Evolutionary conservation across 495 filamentous ascomycete genomes (phyloP), one percentile per base, ranked within the genome.

Genomic region (Xylaria curta): DNA sequence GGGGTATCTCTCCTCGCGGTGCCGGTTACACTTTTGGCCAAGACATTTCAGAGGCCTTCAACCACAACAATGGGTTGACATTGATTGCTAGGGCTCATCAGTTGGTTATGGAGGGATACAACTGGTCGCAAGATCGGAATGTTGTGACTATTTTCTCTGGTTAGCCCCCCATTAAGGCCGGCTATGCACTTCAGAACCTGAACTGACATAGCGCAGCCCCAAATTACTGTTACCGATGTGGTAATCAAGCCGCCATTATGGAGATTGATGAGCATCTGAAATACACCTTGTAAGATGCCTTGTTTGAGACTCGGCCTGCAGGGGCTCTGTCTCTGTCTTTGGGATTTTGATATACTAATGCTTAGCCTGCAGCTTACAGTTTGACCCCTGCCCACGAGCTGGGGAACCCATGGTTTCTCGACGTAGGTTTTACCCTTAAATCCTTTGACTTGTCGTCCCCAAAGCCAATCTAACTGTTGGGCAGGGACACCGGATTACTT

Each of bases 161-260:
- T 97, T 84, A 76, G 89, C 72, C 28, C 64, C 38, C 40, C 4
- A 0, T 49, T 3, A 17, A 38, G 13, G 38, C 36, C 49, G 3
- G 53, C 51, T 56, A 51, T n/a, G 51, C 64, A 38, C 13, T 59
- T 15, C 9, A 46, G 15, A 24, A 7, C 19, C 42, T 31, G 40
- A 56, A 44, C 24, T 74, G 38, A 70, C 71, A 47, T 38, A 70
- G 21, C 62, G 8, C 75, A 97, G 95, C 95, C 46, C 95, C 95
- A 40, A 98, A 98, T 83, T 98, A 98, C 83, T 98, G 95, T 85
- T 97, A 97, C 86, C 89, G 96, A 79, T 99, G 96, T 81, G 96
- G 96, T 77, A 99, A 99, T 83, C 96, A 99, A 84, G 96, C 96
- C 63, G 96, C 96, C 12, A 99, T 99, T 82, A 99, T 99, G 96